Conservation (phyloP, 2,329 filamentous ascomycete genomes). For the Hypoxylon sp. region DNA sequence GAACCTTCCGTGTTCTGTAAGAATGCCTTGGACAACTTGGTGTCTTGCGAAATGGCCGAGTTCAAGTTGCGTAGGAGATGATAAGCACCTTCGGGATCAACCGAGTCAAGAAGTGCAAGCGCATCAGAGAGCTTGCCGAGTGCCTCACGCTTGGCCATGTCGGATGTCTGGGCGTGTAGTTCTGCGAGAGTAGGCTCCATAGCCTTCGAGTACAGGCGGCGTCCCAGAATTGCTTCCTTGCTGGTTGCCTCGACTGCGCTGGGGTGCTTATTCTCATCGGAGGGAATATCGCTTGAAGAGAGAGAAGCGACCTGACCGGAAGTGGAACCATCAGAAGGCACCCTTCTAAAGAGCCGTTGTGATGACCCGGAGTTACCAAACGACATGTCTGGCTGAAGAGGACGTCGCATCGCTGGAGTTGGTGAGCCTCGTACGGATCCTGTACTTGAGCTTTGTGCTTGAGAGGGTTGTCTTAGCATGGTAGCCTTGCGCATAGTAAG, state of each 20-base stretch:
- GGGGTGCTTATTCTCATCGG: constrained; percentile 76
- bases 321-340: constrained; percentile 77
- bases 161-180: constrained; percentile 82
- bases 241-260: constrained; percentile 70
- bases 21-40: constrained; percentile 71
- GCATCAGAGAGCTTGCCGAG: constrained; percentile 87
- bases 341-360: constrained; percentile 89
- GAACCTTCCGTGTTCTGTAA: constrained; percentile 57
- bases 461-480: constrained; percentile 63
- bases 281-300: constrained; percentile 60
- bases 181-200: constrained; percentile 89
- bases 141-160: constrained; percentile 80
- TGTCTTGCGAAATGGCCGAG: constrained; percentile 78
- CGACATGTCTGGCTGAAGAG: constrained; percentile 88
- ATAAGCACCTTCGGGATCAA: constrained; percentile 92
- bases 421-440: constrained; percentile 60
- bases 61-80: constrained; percentile 85
- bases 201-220: constrained; percentile 84
- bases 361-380: constrained; percentile 96
- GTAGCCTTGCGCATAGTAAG: constrained; percentile 74
- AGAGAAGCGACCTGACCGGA: constrained; percentile 58
- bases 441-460: constrained; percentile 56
- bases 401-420: constrained; percentile 74
- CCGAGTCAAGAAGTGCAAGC: constrained; percentile 84
- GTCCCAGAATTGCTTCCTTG: constrained; percentile 87